Base-by-base conservation (phyloP, 306 rosid species). In the Castanopsis chinensis region DNA sequence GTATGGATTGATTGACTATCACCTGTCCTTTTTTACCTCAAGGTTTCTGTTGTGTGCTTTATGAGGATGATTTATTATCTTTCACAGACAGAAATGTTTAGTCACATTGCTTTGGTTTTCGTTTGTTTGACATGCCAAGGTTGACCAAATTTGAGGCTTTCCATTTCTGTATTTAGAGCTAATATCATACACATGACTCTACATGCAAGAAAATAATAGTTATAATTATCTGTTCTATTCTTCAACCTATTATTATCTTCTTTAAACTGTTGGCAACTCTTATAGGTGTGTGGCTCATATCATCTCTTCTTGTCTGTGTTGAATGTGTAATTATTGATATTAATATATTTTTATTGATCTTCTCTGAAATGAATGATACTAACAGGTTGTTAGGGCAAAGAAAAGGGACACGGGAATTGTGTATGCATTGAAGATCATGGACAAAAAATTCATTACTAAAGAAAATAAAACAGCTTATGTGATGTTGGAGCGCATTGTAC, bases 371-470 rank as follows among this genome's bases (percentile, higher is more conserved):
- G 1, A 83, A 56, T 69, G 65, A 17, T 60, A 52, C 84, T 19
- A 79, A 33, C 85, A 96, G 98, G 99, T 96, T 85, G 99, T 96
- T 82, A 92, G 99, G 87, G 99, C 99, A 60, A 96, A 86, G 94
- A 96, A 96, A 90, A 96, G 88, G 90, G 96, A 96, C 83, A 76
- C 97, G 0, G 98, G 98, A 81, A 75, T 41, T 71, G 88, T 96
- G 71, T 96, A 93, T 83, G 99, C 99, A 67, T 79, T 96, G 95
- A 96, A 96, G 88, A 93, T 96, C 81, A 96, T 96, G 99, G 99
- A 96, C 83, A 96, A 96, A 79, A 96, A 93, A 67, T 96, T 94
- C 81, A 94, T 94, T 57, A 94, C 99, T 57, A 94, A 94, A 85
- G 99, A 94, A 85, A 94, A 94, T 72, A 94, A 94, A 89, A 94